phyloP scores from a whole-genome alignment of 345 rosid genomes.

The Citrus hindsii region DNA sequence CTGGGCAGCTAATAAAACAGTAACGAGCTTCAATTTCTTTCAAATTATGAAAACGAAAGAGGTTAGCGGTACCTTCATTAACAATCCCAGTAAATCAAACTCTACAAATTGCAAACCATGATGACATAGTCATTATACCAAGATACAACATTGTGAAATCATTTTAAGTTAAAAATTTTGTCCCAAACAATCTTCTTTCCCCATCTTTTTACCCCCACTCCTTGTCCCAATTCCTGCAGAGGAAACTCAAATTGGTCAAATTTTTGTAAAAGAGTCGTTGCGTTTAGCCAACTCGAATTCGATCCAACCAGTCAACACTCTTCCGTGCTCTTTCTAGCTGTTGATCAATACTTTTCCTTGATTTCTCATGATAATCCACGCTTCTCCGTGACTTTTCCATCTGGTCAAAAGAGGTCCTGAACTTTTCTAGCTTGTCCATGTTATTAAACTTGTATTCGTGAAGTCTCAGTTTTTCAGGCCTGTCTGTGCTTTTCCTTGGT shows the following conservation, averaged over 20 bases:
- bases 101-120: constrained; percentile 7
- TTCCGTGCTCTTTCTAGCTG: constrained; percentile 73
- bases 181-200: neutral
- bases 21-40: neutral
- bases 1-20: neutral
- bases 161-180: neutral
- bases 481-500: constrained; percentile 64
- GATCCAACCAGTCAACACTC: constrained; percentile 77
- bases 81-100: neutral
- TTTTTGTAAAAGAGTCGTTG: neutral
- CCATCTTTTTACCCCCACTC: neutral
- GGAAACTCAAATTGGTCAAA: constrained; percentile 6
- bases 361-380: constrained; percentile 77
- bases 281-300: constrained; percentile 31
- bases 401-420: constrained; percentile 56
- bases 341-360: constrained; percentile 52
- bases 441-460: constrained; percentile 66
- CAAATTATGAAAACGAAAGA: neutral
- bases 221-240: neutral
- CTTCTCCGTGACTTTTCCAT: constrained; percentile 91
- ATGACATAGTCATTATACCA: neutral
- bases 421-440: constrained; percentile 52
- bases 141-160: neutral
- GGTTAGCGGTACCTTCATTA: neutral
- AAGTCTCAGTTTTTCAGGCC: constrained; percentile 39